Conservation (phyloP, 176 grass and related monocot species). For the Triticum dicoccoides region DNA sequence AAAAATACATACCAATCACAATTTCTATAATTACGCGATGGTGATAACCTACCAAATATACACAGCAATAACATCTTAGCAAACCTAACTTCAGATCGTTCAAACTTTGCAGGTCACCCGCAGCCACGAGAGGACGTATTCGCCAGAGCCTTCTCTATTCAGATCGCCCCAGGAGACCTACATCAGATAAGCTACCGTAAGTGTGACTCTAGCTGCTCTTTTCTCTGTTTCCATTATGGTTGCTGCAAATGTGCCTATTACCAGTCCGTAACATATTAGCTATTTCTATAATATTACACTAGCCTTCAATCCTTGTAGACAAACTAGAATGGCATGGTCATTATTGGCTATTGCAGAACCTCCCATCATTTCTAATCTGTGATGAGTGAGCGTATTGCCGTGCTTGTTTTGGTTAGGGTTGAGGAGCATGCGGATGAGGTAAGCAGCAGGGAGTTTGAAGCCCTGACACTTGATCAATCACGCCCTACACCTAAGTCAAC, state of each 20-base stretch:
- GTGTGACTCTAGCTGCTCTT: not conserved
- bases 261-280: not conserved
- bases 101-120: not conserved
- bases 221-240: not conserved
- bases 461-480: not conserved
- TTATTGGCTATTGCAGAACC: not conserved
- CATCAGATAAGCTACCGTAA: not conserved
- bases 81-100: not conserved
- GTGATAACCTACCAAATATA: not conserved
- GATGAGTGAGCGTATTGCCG: not conserved
- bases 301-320: not conserved
- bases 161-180: not conserved
- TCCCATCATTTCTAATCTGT: not conserved
- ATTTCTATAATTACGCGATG: not conserved
- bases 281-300: not conserved
- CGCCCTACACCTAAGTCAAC: not conserved
- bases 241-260: not conserved
- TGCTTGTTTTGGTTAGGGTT: not conserved
- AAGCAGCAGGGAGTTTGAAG: not conserved
- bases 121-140: not conserved
- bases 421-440: not conserved
- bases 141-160: not conserved
- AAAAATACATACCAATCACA: no score
- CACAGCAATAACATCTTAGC: not conserved
- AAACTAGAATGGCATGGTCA: not conserved